phyloP scores from a whole-genome alignment of 2,329 filamentous ascomycete genomes.

The Stemphylium beticola region DNA sequence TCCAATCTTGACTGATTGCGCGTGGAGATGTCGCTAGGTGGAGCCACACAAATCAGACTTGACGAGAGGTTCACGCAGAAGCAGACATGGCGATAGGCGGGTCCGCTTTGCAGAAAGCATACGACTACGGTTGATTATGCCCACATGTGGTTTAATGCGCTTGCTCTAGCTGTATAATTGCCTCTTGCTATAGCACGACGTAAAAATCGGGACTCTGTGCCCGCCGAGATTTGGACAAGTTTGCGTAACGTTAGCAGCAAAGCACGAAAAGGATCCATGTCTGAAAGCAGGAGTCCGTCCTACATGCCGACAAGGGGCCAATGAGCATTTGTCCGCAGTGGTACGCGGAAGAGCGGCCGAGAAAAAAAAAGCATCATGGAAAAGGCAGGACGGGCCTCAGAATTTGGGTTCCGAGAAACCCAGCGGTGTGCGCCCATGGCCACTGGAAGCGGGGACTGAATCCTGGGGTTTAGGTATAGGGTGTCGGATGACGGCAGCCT shows the following conservation, averaged over 20 bases:
- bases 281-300: slow-evolving; percentile 3
- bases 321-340: slow-evolving; percentile 4
- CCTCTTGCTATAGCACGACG: slow-evolving; percentile 9
- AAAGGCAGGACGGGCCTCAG: slow-evolving; percentile 3
- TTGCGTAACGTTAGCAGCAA: neutral
- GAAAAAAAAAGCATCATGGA: slow-evolving; percentile 10
- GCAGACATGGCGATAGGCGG: slow-evolving; percentile 2
- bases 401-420: slow-evolving; percentile 36
- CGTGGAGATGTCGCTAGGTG: neutral
- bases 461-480: slow-evolving; percentile 28
- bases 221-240: slow-evolving; percentile 1
- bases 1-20: neutral
- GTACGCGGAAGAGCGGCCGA: slow-evolving; percentile 6
- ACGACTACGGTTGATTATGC: slow-evolving; percentile 3
- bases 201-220: slow-evolving; percentile 2
- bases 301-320: slow-evolving; percentile 2
- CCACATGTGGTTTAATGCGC: slow-evolving; percentile 1
- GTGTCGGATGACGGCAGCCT: slow-evolving; percentile 9
- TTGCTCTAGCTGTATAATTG: slow-evolving; percentile 7
- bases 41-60: slow-evolving; percentile 2
- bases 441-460: slow-evolving; percentile 31
- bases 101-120: slow-evolving; percentile 4
- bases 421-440: slow-evolving; percentile 27
- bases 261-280: neutral
- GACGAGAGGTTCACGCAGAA: slow-evolving; percentile 4